Base-by-base conservation (phyloP, 139 green algal species). In the Chlamydomonas sphaeroides region DNA sequence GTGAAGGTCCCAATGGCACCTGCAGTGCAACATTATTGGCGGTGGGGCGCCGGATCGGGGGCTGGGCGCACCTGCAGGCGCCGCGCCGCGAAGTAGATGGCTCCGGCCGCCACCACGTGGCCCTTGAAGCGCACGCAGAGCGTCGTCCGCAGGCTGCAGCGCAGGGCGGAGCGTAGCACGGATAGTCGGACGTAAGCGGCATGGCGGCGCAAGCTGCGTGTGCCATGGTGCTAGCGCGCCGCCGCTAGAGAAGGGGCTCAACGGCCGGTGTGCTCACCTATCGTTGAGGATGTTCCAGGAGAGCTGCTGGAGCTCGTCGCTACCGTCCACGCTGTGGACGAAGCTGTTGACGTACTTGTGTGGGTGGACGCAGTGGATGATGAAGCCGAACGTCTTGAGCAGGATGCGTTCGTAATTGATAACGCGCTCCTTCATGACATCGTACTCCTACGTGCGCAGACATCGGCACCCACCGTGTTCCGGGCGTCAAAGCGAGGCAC, bases 251-350 rank as follows among this genome's bases (percentile, higher is more conserved):
- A n/a, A n/a, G n/a, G n/a, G n/a, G n/a, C n/a, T n/a, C n/a, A n/a
- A n/a, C n/a, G n/a, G n/a, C n/a, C n/a, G n/a, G n/a, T n/a, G n/a
- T 53, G 11, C 45, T 14, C 45, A 94, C 94, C 94, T 97, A 89
- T 98, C 96, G 74, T 98, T 98, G 10, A 91, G 84, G 14, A 98
- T 79, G 80, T 94, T 97, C 95, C 95, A 98, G 0, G 93, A 92
- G 56, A 94, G 85, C 72, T 98, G 87, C 75, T 79, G 80, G 39
- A 89, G 78, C 38, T 87, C 72, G 17, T 79, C 28, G 36, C 85
- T 79, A 20, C 65, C 56, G 77, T 77, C 71, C 70, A 98, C 86
- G 39, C 91, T 38, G 56, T 93, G 53, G 32, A 94, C 78, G 77
- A 96, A 96, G 83, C 91, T 96, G 73, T 98, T 90, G 36, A 98